phyloP scores from a whole-genome alignment of 108 stramenopile species.

The Skeletonema potamos region DNA sequence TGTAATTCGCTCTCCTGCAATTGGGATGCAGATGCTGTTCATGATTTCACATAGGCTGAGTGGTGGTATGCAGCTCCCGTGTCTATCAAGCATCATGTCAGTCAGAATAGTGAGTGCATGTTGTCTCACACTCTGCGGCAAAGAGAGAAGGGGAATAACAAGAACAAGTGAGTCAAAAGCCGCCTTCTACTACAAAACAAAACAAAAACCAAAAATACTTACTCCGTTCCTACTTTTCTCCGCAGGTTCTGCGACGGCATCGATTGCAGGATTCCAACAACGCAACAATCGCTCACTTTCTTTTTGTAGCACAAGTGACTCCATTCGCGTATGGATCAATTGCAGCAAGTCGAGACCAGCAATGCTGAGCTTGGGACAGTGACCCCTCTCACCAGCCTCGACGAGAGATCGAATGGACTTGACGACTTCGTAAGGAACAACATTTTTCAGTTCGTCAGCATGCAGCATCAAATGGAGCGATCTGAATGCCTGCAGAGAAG shows the following conservation, averaged over 20 bases:
- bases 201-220: constrained; percentile 28
- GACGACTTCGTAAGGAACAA: constrained; percentile 53
- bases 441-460: constrained; percentile 60
- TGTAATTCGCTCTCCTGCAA: constrained; percentile 65
- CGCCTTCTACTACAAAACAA: not conserved
- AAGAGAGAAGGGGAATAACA: constrained; percentile 4
- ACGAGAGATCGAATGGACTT: constrained; percentile 54
- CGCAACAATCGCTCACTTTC: constrained; percentile 33
- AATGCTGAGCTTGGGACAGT: constrained; percentile 75
- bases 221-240: constrained; percentile 63
- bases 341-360: constrained; percentile 82
- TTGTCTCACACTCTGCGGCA: constrained; percentile 67
- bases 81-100: constrained; percentile 76
- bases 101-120: constrained; percentile 83
- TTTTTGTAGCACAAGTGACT: constrained; percentile 20
- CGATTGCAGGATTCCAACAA: constrained; percentile 65
- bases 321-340: constrained; percentile 47
- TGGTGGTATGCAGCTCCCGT: constrained; percentile 51
- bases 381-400: constrained; percentile 60
- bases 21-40: constrained; percentile 61
- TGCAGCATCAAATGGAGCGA: constrained; percentile 77
- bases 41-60: constrained; percentile 52
- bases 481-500: constrained; percentile 77
- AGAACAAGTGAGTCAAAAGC: not conserved
- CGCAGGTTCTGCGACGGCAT: constrained; percentile 67